Evolutionary conservation across 1,284 basidiomycete genomes (phyloP), one percentile per base, ranked within the genome.

Genomic region (Puccinia polysora): DNA sequence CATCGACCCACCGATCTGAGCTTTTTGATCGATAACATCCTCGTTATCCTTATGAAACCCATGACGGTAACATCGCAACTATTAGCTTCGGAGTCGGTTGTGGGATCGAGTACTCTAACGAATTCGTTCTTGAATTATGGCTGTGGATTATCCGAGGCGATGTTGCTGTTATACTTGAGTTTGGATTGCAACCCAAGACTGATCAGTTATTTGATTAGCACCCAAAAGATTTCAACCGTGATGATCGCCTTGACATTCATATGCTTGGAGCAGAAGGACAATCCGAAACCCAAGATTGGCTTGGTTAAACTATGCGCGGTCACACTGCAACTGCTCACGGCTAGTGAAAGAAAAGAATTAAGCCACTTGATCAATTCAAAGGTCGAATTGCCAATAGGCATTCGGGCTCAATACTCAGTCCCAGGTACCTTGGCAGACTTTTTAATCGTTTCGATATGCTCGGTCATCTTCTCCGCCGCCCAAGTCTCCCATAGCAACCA

Each of bases 391-490:
- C 68, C 68, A 23, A 59, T 71, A n/a, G 58, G 25, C 14, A 71
- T 71, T 40, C 58, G 68, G 23, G 68, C 68, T 36, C 68, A 59
- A 30, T 71, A 71, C 36, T 62, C 58, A 10, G 68, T 71, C 7
- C 68, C 68, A 0, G 68, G 68, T 25, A 62, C 58, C 18, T 53
- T 71, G 36, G 50, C 49, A 8, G 68, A 71, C 50, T 71, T 71
- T 52, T 53, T 71, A 25, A 63, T 63, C 28, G 68, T 71, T 43
- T 71, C 68, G n/a, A 71, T 71, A 10, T 71, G 68, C 50, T 71
- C 68, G 2, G 20, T 71, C 50, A 71, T 71, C 49, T 71, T 71
- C 20, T 62, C 55, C 25, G 55, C 59, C 6, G 15, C 43, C 50
- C 53, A 62, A 40, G 28, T 45, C 23, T 18, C 28, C 6, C 10